Percentiles rank a stretch among this genome's conserved stretches.
phyloP scores from a whole-genome alignment of 2,329 filamentous ascomycete species.

The Venturia effusa region DNA sequence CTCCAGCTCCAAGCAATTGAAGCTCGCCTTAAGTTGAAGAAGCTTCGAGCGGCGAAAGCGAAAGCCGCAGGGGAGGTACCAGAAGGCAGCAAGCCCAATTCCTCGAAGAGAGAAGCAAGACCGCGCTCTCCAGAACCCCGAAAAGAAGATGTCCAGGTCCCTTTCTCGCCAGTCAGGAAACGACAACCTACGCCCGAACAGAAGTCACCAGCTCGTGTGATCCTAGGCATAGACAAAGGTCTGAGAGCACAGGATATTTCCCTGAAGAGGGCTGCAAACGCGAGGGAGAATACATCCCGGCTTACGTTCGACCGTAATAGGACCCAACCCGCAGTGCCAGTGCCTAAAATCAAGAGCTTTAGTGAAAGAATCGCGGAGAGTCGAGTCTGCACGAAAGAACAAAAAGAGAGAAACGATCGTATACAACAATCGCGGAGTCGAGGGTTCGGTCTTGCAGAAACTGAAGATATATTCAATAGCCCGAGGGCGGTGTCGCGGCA shows the following conservation, averaged over 20 bases:
- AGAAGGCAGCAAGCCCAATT: background rate
- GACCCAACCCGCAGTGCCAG: background rate
- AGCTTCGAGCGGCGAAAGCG: constrained; percentile 48
- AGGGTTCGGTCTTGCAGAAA: constrained; percentile 24
- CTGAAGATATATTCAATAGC: background rate
- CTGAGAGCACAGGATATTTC: constrained; percentile 72
- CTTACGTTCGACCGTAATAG: background rate
- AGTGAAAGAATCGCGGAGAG: constrained; percentile 75
- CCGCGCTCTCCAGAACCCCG: constrained; percentile 17
- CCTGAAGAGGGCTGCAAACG: constrained; percentile 41
- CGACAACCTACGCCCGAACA: constrained; percentile 40
- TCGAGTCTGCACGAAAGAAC: constrained; percentile 31
- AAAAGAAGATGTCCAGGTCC: constrained; percentile 52
- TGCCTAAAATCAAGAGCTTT: constrained; percentile 47
- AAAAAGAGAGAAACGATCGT: constrained; percentile 32
- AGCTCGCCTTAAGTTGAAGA: constrained; percentile 77
- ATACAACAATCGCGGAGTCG: constrained; percentile 31
- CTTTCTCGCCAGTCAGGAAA: constrained; percentile 55
- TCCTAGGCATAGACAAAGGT: constrained; percentile 85
- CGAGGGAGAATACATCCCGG: constrained; percentile 3
- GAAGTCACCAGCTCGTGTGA: constrained; percentile 66
- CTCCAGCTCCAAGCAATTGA: constrained; percentile 82
- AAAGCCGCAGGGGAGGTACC: constrained; percentile 29
- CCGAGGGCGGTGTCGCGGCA: constrained; percentile 2
- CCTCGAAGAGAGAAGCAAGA: background rate